A percentile compares a stretch with the other conserved stretches of the same genome.
phyloP scores from a whole-genome alignment of 495 filamentous ascomycete genomes.

The Pseudoneurospora amorphoporcata region DNA sequence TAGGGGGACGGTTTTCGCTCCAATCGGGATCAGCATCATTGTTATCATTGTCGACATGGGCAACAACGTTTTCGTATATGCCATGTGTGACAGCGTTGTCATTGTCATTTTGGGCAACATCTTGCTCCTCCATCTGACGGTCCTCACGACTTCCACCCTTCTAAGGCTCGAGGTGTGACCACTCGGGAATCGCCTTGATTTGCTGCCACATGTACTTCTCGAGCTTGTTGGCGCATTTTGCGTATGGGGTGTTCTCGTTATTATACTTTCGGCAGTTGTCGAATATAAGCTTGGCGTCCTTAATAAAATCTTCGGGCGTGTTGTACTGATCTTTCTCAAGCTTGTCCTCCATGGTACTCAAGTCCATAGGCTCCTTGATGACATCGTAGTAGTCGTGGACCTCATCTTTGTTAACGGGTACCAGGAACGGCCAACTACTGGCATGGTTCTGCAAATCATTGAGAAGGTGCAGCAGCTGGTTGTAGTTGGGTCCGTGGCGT shows the following conservation, averaged over 20 bases:
- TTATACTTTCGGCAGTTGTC: conserved; percentile 95
- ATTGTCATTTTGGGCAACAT: not conserved
- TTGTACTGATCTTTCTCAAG: conserved; percentile 89
- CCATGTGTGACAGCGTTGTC: not conserved
- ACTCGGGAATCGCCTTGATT: conserved; percentile 89
- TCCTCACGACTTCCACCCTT: not conserved
- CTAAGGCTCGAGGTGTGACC: conserved; percentile 58
- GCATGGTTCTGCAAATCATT: conserved; percentile 92
- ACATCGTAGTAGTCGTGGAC: conserved; percentile 97
- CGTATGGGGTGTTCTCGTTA: conserved; percentile 88
- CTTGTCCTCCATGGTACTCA: conserved; percentile 91
- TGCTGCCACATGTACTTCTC: conserved; percentile 97
- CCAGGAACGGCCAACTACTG: conserved; percentile 86
- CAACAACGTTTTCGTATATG: not conserved
- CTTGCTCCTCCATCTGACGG: not conserved
- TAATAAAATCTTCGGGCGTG: conserved; percentile 86
- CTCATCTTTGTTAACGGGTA: conserved; percentile 90
- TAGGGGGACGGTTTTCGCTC: not conserved
- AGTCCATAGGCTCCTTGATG: conserved; percentile 96
- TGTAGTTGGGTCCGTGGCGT: conserved; percentile 95
- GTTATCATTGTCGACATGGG: not conserved
- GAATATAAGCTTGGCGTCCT: conserved; percentile 83
- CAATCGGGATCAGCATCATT: not conserved
- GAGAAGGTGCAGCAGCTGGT: conserved; percentile 81
- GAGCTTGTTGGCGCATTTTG: conserved; percentile 88